A percentile compares a stretch with the other conserved stretches of the same genome.
Conservation (phyloP, 805 yeast species). For the Yamadazyma phyllophila region DNA sequence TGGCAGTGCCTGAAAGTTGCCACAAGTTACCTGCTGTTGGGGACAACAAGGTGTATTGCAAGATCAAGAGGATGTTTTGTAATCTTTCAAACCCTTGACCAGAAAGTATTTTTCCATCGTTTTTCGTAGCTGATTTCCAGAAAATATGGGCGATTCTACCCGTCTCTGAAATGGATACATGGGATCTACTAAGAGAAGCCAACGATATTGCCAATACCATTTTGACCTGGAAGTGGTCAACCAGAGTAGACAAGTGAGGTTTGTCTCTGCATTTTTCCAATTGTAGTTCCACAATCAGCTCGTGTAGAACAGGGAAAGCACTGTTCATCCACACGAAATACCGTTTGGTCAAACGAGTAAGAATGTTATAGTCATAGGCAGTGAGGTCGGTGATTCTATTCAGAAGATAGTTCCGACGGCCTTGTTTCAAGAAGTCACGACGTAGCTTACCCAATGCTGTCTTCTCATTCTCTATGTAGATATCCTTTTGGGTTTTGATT, state of each 20-base stretch:
- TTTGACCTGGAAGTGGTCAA: constrained; percentile 12
- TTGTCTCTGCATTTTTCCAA: constrained; percentile 9
- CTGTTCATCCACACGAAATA: constrained; percentile 15
- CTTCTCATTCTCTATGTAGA: constrained; percentile 14
- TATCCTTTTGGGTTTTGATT: constrained; percentile 8
- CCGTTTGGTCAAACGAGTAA: constrained; percentile 9
- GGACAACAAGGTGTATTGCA: constrained; percentile 14
- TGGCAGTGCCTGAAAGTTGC: constrained; percentile 16
- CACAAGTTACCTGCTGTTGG: constrained; percentile 16
- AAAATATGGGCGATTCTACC: constrained; percentile 13
- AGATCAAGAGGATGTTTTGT: constrained; percentile 11
- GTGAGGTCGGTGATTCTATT: constrained; percentile 10
- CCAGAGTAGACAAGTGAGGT: constrained; percentile 7
- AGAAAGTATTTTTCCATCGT: constrained; percentile 1
- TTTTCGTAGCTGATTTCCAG: constrained; percentile 14
- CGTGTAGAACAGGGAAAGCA: constrained; percentile 15
- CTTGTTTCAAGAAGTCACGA: constrained; percentile 12
- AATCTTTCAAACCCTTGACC: constrained; percentile 13
- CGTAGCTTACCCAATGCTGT: constrained; percentile 13
- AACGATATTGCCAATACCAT: constrained; percentile 14
- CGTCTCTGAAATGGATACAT: constrained; percentile 13
- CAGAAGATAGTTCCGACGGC: constrained; percentile 7
- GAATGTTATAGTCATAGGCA: constrained; percentile 13
- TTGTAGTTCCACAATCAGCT: constrained; percentile 10
- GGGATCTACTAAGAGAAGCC: constrained; percentile 13